Base-by-base conservation (phyloP, 192 early-diverging fungal genomes). In the Coemansia sp. region DNA sequence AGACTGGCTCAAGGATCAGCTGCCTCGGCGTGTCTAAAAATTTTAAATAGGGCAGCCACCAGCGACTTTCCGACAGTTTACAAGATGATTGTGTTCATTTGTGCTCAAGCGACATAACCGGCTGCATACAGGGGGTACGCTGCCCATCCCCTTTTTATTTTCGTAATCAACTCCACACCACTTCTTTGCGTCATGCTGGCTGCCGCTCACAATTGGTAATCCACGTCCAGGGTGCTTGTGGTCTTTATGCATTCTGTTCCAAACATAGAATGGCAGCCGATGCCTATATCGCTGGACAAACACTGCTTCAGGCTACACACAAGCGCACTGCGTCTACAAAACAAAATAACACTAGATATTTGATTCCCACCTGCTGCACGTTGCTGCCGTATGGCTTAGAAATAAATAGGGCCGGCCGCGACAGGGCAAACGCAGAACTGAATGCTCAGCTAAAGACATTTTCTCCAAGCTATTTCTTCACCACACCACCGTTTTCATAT, bases 221-320 rank as follows among this genome's bases (percentile, higher is more conserved):
- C 60, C 60, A 19, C 16, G 16, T 35, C 55, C 55, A 57, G 55
- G 55, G 55, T 37, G 55, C 35, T 57, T 57, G 29, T 57, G 55
- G 55, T 57, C 21, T 4, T 57, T 19, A 57, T 57, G 55, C 55
- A 57, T 17, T 17, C 61, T 54, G 61, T 69, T 69, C 67, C 67
- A 69, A 69, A 69, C 67, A 57, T 69, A 69, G 67, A 69, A 68
- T 38, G 41, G 61, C 60, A 61, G 49, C 23, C 39, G 23, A 31
- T 59, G 29, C 50, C 37, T 51, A 43, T 51, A 38, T 50, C 39
- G 38, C 39, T 39, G 51, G 22, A 55, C 66, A 52, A 68, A 60
- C 25, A 59, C 19, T 54, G 47, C 47, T 19, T 49, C 17, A 19
- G 47, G 47, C 47, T 49, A 17, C 47, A 49, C 47, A 19, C 47